Base-by-base conservation (phyloP, 2,329 filamentous ascomycete species). In the Penicillium concentricum region DNA sequence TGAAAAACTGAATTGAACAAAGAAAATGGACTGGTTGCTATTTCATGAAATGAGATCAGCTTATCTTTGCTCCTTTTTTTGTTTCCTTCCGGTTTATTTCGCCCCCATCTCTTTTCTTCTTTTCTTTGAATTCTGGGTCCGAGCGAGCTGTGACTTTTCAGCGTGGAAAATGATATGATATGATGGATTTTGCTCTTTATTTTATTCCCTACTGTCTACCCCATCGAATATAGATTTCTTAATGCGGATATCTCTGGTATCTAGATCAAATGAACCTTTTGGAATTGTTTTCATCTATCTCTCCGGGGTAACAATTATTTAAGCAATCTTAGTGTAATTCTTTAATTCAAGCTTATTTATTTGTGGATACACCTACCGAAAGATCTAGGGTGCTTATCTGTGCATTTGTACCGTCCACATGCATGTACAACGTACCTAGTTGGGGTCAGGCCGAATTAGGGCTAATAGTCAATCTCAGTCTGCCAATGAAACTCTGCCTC, bases 211-310 rank as follows among this genome's bases (percentile, higher is more conserved):
- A 20, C 32, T 22, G 8, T 48, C 13, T 47, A 46, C 12, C 12
- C 20, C 16, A 44, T 24, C 47, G 20, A 28, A 51, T 41, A 46
- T 52, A 56, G 48, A 56, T 35, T 30, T 45, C n/a, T 44, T 56
- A 52, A 56, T 56, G 35, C 48, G 20, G 42, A 35, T 35, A 45
- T 51, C 20, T 32, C n/a, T 37, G 39, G 24, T 44, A 51, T 51
- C 34, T 56, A 56, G 46, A 51, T n/a, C 15, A 16, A 39, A 50
- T 56, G 34, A 51, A 56, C 16, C 16, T 20, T 30, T 8, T n/a
- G 32, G 16, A 28, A 30, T 35, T n/a, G 18, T 45, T 37, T 35
- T 5, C 13, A 46, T 67, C 41, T 20, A 65, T 67, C 53, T 74
- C 74, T 26, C 26, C 7, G 4, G 15, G 28, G 16, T 12, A 4